Base-by-base conservation (phyloP, 257 asterid species). In the Lantana camara region DNA sequence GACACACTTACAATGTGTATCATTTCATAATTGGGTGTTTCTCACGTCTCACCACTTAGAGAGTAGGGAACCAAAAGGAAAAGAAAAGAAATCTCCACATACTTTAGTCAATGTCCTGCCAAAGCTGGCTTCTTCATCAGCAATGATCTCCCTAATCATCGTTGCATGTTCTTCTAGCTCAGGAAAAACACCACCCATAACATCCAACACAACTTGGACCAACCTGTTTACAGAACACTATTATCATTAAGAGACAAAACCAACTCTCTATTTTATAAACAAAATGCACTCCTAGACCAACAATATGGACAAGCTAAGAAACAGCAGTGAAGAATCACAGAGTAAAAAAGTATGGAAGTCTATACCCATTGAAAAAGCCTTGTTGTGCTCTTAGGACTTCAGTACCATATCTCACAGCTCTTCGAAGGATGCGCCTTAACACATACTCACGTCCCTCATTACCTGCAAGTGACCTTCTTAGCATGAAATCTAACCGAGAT, bases 361-460 rank as follows among this genome's bases (percentile, higher is more conserved):
- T 78, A 58, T 85, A 93, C 96, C 95, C 87, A 63, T 79, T 77
- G 82, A 94, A 94, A 74, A 94, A 90, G 40, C 98, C 98, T 71
- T 71, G 90, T 47, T 82, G 77, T 11, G 96, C 98, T 69, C 90
- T 84, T 64, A 94, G 77, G 53, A 94, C 97, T 82, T 94, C 96
- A 48, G 96, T 88, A 55, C 99, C 99, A 68, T 94, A 94, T 70
- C 99, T 91, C 51, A 90, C 99, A 69, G 98, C 99, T 67, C 98
- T 85, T 13, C 99, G 92, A 57, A 94, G 94, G 64, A 94, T 94
- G 60, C 99, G 96, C 69, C 99, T 82, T 66, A 94, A 79, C 50
- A 88, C 96, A 76, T 94, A 94, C 60, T 94, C 99, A 57, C 99
- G 99, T 15, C 98, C 99, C 79, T 94, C 99, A 51, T 90, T 94